phyloP scores from a whole-genome alignment of 176 grass and related monocot genomes.

The Thinopyrum elongatum region DNA sequence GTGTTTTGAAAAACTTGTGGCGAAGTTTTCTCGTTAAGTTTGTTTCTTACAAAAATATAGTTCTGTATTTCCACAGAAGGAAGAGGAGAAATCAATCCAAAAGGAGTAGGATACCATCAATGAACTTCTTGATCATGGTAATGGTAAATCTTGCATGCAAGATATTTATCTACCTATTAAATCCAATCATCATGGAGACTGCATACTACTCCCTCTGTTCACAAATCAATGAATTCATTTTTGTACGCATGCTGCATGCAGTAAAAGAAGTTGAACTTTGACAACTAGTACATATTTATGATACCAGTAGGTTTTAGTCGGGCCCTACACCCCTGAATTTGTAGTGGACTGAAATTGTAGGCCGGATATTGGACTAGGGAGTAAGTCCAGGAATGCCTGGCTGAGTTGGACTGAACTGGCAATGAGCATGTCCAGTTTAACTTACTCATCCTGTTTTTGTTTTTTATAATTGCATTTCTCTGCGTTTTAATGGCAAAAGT shows the following conservation, averaged over 20 bases:
- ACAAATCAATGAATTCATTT: not conserved
- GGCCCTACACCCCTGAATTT: not conserved
- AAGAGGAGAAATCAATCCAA: conserved; percentile 50
- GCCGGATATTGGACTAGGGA: not conserved
- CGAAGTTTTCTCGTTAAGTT: not conserved
- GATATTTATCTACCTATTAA: not conserved
- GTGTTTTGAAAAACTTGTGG: not conserved
- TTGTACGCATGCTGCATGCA: not conserved
- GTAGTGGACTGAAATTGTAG: not conserved
- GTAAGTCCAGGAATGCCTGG: not conserved
- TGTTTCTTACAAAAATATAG: not conserved
- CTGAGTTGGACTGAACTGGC: not conserved
- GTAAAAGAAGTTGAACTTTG: not conserved
- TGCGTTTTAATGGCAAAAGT: not conserved
- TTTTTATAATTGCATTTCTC: not conserved
- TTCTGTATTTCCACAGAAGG: conserved; percentile 29
- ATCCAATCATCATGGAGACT: not conserved
- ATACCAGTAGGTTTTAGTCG: not conserved
- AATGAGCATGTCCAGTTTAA: not conserved
- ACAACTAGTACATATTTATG: not conserved
- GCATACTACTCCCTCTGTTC: not conserved
- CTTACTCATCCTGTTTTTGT: not conserved
- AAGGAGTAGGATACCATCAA: conserved; percentile 47
- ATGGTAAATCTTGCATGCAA: conserved; percentile 23
- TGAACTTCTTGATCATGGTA: conserved; percentile 46